Evolutionary conservation across 1,139 yeast genomes (phyloP), one percentile per base, ranked within the genome.

Genomic region (Scheffersomyces lignicola): DNA sequence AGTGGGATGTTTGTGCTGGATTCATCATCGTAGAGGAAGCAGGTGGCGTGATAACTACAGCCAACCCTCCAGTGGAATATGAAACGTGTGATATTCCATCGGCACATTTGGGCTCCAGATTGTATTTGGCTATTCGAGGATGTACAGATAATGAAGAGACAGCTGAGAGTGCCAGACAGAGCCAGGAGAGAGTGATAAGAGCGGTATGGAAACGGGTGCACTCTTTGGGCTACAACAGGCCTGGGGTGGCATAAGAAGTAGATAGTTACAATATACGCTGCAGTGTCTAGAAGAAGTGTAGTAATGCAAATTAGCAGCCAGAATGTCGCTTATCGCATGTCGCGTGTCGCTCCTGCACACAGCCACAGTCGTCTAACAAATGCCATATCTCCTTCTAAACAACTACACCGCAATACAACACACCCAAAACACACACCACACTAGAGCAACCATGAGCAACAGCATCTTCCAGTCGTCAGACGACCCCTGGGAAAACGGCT

Each of bases 401-500:
- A n/a, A n/a, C n/a, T n/a, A n/a, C n/a, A n/a, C n/a, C n/a, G n/a
- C n/a, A n/a, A n/a, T n/a, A n/a, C n/a, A n/a, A n/a, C n/a, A n/a
- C n/a, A 17, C n/a, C 23, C 23, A 20, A 24, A 24, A 7, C 26
- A 29, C 6, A 29, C 29, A 13, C 6, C 24, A 26, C 13, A 18
- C 7, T 20, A 7, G 14, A 24, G 22, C 33, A 17, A 34, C 25
- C 23, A 47, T 48, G 51, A 54, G 41, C 40, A 56, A 46, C 34
- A 54, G 54, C 41, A 41, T 38, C 9, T 35, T 29, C 28, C 13
- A 27, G 6, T 10, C 32, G 7, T 35, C 50, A n/a, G 69, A 61
- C 11, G 73, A 67, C 42, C 72, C 72, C 2, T 69, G 72, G 66
- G 69, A 61, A 32, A 65, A 65, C 42, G 73, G 68, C 12, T 69